phyloP scores from a whole-genome alignment of 31 red algal species.

The Asparagopsis taxiformis region DNA sequence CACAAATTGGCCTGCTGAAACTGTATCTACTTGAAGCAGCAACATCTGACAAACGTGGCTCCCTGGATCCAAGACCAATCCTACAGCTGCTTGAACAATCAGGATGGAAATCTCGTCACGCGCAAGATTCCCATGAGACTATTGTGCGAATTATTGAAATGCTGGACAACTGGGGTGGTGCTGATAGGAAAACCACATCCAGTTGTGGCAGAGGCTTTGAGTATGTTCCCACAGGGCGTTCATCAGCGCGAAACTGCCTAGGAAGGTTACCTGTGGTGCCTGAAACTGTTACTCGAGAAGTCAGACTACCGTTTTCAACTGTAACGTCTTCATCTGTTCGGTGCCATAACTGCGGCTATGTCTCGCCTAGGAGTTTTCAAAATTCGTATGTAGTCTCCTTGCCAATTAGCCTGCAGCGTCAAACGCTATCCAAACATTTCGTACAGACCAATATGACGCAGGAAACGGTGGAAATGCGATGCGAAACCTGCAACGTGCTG shows the following conservation, averaged over 20 bases:
- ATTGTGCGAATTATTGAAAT: slow-evolving; percentile 44
- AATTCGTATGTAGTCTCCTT: slow-evolving; percentile 25
- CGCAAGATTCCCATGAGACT: slow-evolving; percentile 71
- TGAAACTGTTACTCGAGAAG: slow-evolving; percentile 1
- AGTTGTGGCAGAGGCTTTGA: not conserved
- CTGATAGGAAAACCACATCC: not conserved
- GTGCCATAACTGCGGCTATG: slow-evolving; percentile 13
- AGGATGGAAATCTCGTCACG: slow-evolving; percentile 46
- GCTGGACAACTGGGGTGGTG: slow-evolving; percentile 1
- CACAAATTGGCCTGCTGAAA: slow-evolving; percentile 12
- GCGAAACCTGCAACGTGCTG: slow-evolving; percentile 14
- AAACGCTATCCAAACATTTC: slow-evolving; percentile 12
- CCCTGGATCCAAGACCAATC: slow-evolving; percentile 45
- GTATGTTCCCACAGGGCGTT: not conserved
- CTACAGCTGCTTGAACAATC: slow-evolving; percentile 34
- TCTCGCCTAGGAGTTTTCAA: slow-evolving; percentile 6
- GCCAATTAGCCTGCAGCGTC: slow-evolving; percentile 2
- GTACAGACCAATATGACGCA: slow-evolving; percentile 8
- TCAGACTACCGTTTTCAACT: slow-evolving; percentile 6
- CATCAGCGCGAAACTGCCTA: slow-evolving; percentile 2
- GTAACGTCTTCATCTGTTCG: slow-evolving; percentile 18
- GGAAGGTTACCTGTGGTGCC: slow-evolving; percentile 1
- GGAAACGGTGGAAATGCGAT: slow-evolving; percentile 38
- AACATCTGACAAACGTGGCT: not conserved
- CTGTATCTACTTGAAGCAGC: slow-evolving; percentile 32